Evolutionary conservation across 2,329 filamentous ascomycete genomes (phyloP).

Genomic region (Calonectria pauciramosa): DNA sequence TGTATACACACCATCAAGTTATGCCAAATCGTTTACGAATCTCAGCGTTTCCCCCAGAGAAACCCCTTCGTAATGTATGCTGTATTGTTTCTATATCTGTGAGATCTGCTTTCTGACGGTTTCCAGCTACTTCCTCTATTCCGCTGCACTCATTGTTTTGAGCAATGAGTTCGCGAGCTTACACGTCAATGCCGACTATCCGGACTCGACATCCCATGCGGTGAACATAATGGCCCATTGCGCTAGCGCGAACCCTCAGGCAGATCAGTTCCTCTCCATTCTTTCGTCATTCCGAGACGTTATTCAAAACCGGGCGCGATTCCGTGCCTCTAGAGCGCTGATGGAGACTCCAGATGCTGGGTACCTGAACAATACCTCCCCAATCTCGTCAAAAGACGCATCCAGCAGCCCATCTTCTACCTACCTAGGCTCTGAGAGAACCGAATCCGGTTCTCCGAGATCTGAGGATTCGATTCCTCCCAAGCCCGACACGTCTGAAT

Average conservation of each 20-base stretch:
- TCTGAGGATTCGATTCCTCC: neutral
- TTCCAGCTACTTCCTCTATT: constrained; percentile 69
- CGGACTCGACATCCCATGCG: constrained; percentile 56
- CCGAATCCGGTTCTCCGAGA: neutral
- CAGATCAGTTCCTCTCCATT: constrained; percentile 63
- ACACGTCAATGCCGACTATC: constrained; percentile 59
- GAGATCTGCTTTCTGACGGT: neutral
- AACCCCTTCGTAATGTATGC: constrained; percentile 71
- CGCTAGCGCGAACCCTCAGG: constrained; percentile 62
- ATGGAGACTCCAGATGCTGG: neutral
- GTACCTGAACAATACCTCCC: neutral
- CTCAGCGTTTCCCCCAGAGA: constrained; percentile 61
- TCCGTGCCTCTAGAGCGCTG: neutral
- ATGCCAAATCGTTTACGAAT: constrained; percentile 59
- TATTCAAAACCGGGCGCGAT: constrained; percentile 10
- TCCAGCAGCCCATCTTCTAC: neutral
- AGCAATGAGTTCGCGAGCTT: constrained; percentile 69
- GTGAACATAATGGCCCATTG: constrained; percentile 65
- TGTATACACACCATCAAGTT: constrained; percentile 65
- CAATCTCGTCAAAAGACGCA: neutral
- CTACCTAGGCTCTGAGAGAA: neutral
- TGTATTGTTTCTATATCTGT: neutral
- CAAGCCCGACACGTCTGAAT: neutral
- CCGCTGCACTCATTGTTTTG: constrained; percentile 66
- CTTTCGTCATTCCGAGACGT: constrained; percentile 59